A percentile compares a stretch with the other conserved stretches of the same genome.
phyloP scores from a whole-genome alignment of 306 rosid species.

The Dryas octopetala region DNA sequence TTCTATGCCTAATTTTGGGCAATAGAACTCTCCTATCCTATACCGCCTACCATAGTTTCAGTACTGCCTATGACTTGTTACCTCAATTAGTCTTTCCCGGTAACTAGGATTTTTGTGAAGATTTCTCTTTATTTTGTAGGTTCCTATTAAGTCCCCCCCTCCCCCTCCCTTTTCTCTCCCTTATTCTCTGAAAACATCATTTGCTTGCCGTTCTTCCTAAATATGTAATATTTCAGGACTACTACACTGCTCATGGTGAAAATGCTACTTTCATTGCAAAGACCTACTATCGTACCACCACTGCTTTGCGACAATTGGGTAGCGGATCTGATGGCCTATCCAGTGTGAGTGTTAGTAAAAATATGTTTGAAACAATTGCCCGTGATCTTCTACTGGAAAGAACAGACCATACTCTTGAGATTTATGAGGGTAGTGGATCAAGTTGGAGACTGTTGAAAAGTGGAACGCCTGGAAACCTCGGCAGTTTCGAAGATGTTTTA shows the following conservation, averaged over 20 bases:
- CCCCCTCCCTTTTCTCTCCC: not conserved
- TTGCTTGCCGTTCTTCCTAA: conserved; percentile 3
- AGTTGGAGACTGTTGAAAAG: conserved; percentile 79
- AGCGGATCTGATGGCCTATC: conserved; percentile 70
- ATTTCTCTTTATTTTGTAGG: conserved; percentile 23
- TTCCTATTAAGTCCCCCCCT: not conserved
- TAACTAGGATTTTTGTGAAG: not conserved
- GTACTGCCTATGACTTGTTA: not conserved
- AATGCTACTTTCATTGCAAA: conserved; percentile 90
- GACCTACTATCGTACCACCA: conserved; percentile 84
- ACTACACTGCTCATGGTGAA: conserved; percentile 90
- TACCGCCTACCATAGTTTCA: not conserved
- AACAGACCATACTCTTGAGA: conserved; percentile 89
- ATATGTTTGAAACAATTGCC: conserved; percentile 81
- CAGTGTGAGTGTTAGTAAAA: conserved; percentile 77
- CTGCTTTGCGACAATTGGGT: conserved; percentile 79
- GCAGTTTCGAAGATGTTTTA: conserved; percentile 83
- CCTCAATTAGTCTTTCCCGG: not conserved
- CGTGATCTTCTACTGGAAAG: conserved; percentile 90
- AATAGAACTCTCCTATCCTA: too few relatives aligned
- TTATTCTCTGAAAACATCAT: conserved; percentile 21
- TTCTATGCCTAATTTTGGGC: too few relatives aligned
- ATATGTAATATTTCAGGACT: conserved; percentile 58
- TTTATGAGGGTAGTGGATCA: conserved; percentile 91
- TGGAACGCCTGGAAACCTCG: conserved; percentile 96